phyloP scores from a whole-genome alignment of 805 yeast species.

The Lipomyces starkeyi region DNA sequence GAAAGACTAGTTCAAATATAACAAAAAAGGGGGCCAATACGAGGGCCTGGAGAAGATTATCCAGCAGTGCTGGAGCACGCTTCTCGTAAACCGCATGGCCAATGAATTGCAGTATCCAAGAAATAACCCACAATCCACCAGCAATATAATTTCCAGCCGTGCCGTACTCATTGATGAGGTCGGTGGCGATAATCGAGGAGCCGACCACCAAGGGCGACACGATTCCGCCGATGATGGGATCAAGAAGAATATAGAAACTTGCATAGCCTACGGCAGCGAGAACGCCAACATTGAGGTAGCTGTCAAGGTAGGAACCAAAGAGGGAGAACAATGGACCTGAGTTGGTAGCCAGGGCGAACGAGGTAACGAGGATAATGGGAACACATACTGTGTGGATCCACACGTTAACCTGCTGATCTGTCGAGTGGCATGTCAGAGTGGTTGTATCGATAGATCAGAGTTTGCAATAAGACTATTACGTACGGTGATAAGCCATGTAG shows the following conservation, averaged over 20 bases:
- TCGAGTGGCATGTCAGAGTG: conserved; percentile 10
- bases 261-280: conserved; percentile 57
- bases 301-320: conserved; percentile 12
- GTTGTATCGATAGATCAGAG: not conserved
- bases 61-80: conserved; percentile 85
- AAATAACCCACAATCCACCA: conserved; percentile 53
- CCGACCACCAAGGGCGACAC: conserved; percentile 51
- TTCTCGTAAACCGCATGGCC: conserved; percentile 86
- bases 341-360: conserved; percentile 52
- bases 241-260: conserved; percentile 64
- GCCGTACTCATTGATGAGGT: conserved; percentile 42
- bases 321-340: conserved; percentile 39
- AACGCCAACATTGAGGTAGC: conserved; percentile 55
- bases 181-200: conserved; percentile 42
- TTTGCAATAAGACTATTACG: conserved; percentile 38
- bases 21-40: conserved; percentile 93
- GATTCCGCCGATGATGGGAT: conserved; percentile 55
- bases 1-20: conserved; percentile 73
- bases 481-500: conserved; percentile 56
- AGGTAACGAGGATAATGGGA: conserved; percentile 71
- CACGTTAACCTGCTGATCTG: conserved; percentile 63
- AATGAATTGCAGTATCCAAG: conserved; percentile 85
- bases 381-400: conserved; percentile 78
- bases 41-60: conserved; percentile 80
- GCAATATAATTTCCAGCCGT: conserved; percentile 45